Evolutionary conservation across 2,329 filamentous ascomycete genomes (phyloP), one percentile per base, ranked within the genome.

Genomic region (Chaetomium olivaceum): DNA sequence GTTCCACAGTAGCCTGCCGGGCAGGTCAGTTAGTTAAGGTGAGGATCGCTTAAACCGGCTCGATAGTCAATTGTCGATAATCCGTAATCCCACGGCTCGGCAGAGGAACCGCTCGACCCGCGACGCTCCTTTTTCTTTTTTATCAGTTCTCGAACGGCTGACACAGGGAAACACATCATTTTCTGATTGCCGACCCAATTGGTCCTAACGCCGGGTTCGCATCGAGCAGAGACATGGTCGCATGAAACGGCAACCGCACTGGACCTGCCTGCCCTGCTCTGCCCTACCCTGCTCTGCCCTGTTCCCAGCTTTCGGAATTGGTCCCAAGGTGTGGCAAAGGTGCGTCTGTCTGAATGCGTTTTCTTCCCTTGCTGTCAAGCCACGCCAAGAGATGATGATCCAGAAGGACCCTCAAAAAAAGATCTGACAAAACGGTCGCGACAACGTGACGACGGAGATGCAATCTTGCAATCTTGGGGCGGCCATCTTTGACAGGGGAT

Each of bases 61-160:
- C 55, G 54, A 63, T 56, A 58, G 29, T 52, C 46, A 33, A 33
- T 43, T 52, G 48, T 57, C 54, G 27, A 62, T 14, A 23, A 21
- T 43, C 25, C 56, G 23, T 33, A 46, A 48, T 62, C 25, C 56
- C 61, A 29, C 52, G 27, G 31, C 61, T 63, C 46, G 61, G 61
- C 54, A 63, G 27, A 36, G 33, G 33, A 36, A 48, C 61, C 61
- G 61, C 43, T 29, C n/a, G 54, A 58, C 43, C 29, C 50, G 57
- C 50, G 14, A 7, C 6, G 4, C 14, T 3, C 50, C 50, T 52
- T 52, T 50, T 52, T 52, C 14, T 7, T 43, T 7, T 43, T 43
- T n/a, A 19, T 43, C 39, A 43, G 16, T 43, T 43, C 39, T 43
- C 39, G 39, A 43, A 43, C 39, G 16, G 39, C 39, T 43, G 39